Base-by-base conservation (phyloP, 2,329 filamentous ascomycete genomes). In the Pyrenochaeta sp. region DNA sequence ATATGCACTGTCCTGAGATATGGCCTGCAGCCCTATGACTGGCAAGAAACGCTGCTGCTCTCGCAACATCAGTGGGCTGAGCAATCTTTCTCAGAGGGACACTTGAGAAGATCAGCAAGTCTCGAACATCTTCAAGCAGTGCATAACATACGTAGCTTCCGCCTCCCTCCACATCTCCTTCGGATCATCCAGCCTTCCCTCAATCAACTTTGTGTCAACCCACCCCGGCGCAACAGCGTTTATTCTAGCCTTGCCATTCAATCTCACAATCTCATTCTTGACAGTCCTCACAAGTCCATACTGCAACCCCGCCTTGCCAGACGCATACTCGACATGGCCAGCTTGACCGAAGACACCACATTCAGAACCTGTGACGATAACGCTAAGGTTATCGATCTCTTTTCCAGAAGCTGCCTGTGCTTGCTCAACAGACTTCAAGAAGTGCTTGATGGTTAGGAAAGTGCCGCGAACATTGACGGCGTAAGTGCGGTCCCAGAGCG, bases 361-460 rank as follows among this genome's bases (percentile, higher is more conserved):
- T 55, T 81, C 78, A n/a, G 72, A 77, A 3, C 79, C 80, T 0
- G 77, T 80, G 7, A 83, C 72, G 0, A 82, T 74, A 35, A 82
- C 76, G 6, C 79, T 73, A 2, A 81, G 68, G 41, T 81, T 81
- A 2, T 73, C 58, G 3, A 81, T 45, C 46, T 79, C 74, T 22
- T 60, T 58, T 1, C 71, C 68, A 2, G 45, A 50, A 15, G 73
- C 23, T 4, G 4, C 55, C 50, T 81, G 79, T 2, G 60, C 46
- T 3, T 57, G 48, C 10, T 74, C 69, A 0, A 77, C 74, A 1
- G 67, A 63, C 21, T 67, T 73, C 5, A 83, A 64, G 59, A 82
- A 82, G 46, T 81, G 77, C 53, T 82, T 83, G 60, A 82, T 77
- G 0, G 78, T 79, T 3, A 83, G 66, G 48, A 80, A 82, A 2